Evolutionary conservation across 768 basidiomycete genomes (phyloP), one percentile per base, ranked within the genome.

Genomic region (Serpula lacrymans): DNA sequence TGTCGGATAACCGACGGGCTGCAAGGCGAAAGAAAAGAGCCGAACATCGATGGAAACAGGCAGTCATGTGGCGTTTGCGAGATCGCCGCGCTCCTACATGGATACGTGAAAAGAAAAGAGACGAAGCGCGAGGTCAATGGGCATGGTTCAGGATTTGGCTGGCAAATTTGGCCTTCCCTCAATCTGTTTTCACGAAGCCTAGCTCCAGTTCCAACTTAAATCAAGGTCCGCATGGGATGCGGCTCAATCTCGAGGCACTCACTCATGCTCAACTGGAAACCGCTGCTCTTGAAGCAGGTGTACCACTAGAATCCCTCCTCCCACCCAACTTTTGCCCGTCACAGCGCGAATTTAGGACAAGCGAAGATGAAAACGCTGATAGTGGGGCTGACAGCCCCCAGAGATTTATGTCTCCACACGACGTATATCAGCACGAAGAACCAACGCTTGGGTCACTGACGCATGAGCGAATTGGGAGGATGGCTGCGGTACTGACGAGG

Each of bases 261-360:
- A 66, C 73, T 10, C 65, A 65, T 22, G 58, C 58, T 6, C 74
- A 84, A 56, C 68, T 84, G 10, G 73, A 82, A 44, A 70, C 68
- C 14, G 78, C 83, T 3, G 80, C 83, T 4, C 65, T 80, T 49
- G 86, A 88, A 57, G 80, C 83, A 3, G 82, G 83, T 3, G 75
- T 78, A 0, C 72, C 83, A 1, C 66, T 82, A 1, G 63, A 68
- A 26, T 68, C 65, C 23, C 64, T 84, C 3, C 56, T 80, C 2
- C 77, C 77, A 3, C 55, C 58, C 5, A 58, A 56, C 18, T 64
- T 68, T 27, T 58, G 56, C 28, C 51, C 52, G 18, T 44, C 42
- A 12, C 36, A 38, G 27, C 22, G 23, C n/a, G n/a, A n/a, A n/a
- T n/a, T 0, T 49, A 54, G 20, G 34, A 40, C 27, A 44, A 47